phyloP scores from a whole-genome alignment of 345 rosid genomes.

The Stellera chamaejasme region DNA sequence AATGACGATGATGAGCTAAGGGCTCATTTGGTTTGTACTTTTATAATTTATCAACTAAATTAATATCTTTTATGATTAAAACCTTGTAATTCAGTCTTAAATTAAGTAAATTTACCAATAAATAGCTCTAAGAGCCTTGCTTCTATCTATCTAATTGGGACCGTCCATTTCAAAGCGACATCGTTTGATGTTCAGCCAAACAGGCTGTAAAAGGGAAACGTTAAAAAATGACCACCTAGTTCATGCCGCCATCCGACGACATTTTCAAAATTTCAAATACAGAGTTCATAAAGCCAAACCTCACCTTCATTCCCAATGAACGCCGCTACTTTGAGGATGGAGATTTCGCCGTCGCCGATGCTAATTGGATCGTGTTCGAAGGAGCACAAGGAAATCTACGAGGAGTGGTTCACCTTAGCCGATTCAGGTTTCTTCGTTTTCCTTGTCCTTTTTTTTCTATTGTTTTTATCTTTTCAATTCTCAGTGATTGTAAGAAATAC shows the following conservation, averaged over 20 bases:
- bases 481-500: not conserved
- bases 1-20: no score
- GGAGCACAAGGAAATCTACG: conserved; percentile 65
- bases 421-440: conserved; percentile 53
- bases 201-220: conserved; percentile 15
- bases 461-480: not conserved
- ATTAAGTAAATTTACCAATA: no score
- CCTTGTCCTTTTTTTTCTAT: not conserved
- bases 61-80: no score
- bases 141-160: no score
- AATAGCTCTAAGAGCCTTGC: no score
- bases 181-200: conserved; percentile 19
- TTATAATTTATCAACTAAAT: no score
- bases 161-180: conserved; percentile 1
- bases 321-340: conserved; percentile 27
- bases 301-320: conserved; percentile 7
- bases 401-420: conserved; percentile 70
- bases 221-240: not conserved
- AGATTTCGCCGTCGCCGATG: conserved; percentile 21
- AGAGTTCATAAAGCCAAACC: conserved; percentile 19
- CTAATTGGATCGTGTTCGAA: conserved; percentile 39
- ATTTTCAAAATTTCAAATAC: not conserved
- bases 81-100: no score
- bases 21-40: no score
- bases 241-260: conserved; percentile 2